These are phyloP conservation scores for Emericellopsis atlantica DNA, from an alignment of 2,329 filamentous ascomycete species.

Conservation along the genomic window DNA sequence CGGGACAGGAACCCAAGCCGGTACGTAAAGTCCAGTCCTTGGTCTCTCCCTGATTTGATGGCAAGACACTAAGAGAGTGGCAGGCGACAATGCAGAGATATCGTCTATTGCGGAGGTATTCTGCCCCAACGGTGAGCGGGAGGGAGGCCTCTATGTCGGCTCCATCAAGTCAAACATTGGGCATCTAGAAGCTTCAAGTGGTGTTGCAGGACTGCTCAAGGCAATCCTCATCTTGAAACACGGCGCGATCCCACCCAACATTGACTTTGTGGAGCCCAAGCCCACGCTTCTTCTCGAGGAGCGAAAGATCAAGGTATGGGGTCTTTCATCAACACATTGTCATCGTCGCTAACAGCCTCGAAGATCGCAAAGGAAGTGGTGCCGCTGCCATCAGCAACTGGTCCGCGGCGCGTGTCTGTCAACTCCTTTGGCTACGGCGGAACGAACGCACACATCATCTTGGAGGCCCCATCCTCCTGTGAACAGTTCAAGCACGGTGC, in stretches of 20 bases:
- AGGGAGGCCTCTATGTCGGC: neutral
- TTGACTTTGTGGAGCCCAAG: constrained; percentile 35
- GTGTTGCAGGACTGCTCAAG: constrained; percentile 39
- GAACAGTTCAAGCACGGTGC: too few relatives aligned
- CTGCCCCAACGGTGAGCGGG: too few relatives aligned
- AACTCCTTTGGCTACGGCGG: constrained; percentile 35
- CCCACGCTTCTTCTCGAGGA: constrained; percentile 33
- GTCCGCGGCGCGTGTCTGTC: constrained; percentile 29
- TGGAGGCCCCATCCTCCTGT: constrained; percentile 11
- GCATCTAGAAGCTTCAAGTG: constrained; percentile 36
- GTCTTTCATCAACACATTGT: neutral
- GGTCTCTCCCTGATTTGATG: too few relatives aligned
- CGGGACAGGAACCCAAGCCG: constrained; percentile 14
- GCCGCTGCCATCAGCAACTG: constrained; percentile 34
- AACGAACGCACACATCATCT: constrained; percentile 27
- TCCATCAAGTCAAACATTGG: constrained; percentile 22
- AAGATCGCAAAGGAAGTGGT: constrained; percentile 19
- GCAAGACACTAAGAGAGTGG: too few relatives aligned
- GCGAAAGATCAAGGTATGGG: constrained; percentile 31
- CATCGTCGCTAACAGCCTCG: neutral
- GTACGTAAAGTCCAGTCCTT: neutral
- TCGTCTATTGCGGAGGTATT: too few relatives aligned
- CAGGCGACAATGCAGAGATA: too few relatives aligned
- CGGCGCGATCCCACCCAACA: constrained; percentile 34
- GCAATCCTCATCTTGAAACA: constrained; percentile 36